Conservation (phyloP, 371 early-diverging fungal species). For the Apophysomyces trapeziformis region DNA sequence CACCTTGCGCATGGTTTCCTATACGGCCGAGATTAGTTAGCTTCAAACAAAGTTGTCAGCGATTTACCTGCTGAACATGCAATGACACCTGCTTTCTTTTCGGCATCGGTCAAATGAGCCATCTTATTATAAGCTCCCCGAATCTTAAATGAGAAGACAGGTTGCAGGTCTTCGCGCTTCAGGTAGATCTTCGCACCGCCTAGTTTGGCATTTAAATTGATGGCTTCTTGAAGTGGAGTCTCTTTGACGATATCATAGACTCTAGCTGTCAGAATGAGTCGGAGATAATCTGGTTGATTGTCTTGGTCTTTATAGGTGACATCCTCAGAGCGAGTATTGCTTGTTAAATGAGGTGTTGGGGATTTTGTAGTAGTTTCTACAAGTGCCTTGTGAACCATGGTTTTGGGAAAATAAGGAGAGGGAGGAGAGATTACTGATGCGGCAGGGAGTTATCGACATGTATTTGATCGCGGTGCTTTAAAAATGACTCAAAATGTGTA, state of each 20-base stretch:
- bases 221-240: conserved; percentile 84
- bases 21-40: conserved; percentile 38
- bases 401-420: neutral
- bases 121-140: conserved; percentile 96
- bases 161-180: conserved; percentile 96
- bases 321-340: conserved; percentile 12
- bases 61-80: conserved; percentile 89
- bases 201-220: conserved; percentile 77
- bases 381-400: conserved; percentile 18
- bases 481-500: conserved; percentile 10
- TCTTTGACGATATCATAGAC: conserved; percentile 93
- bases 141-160: conserved; percentile 97
- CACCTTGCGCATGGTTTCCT: conserved; percentile 96
- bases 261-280: conserved; percentile 86
- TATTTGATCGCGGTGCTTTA: conserved; percentile 10
- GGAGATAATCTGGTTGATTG: conserved; percentile 79
- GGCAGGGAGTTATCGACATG: neutral
- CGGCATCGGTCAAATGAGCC: conserved; percentile 75
- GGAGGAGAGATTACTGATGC: neutral
- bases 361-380: conserved; percentile 29
- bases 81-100: conserved; percentile 85
- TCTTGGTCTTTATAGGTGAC: conserved; percentile 3
- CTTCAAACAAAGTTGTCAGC: neutral
- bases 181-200: conserved; percentile 69
- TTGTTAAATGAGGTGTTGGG: conserved; percentile 29